These are phyloP conservation scores for Paramyrothecium sp. DNA, from an alignment of 2,329 filamentous ascomycete genomes.

Conservation along the genomic window DNA sequence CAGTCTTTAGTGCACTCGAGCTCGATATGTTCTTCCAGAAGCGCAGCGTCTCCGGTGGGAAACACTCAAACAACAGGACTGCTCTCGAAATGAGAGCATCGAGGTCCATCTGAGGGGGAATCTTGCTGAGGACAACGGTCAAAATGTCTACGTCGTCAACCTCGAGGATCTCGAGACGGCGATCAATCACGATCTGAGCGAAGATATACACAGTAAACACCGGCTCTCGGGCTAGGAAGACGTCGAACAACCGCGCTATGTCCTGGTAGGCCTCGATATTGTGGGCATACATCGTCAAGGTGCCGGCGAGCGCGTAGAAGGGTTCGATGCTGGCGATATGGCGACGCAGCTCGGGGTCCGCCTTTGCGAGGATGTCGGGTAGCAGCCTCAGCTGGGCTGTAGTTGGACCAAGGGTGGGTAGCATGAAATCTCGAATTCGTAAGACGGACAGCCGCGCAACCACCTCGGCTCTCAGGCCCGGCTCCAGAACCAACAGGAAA, in stretches of 20 bases:
- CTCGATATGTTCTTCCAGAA: constrained; percentile 72
- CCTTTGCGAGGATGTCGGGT: constrained; percentile 72
- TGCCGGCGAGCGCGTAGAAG: constrained; percentile 91
- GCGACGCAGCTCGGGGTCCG: constrained; percentile 67
- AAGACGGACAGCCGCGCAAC: constrained; percentile 83
- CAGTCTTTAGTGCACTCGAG: constrained; percentile 84
- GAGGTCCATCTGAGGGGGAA: constrained; percentile 78
- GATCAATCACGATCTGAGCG: constrained; percentile 79
- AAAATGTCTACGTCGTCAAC: constrained; percentile 95
- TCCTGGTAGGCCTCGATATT: constrained; percentile 88
- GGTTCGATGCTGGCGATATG: constrained; percentile 81
- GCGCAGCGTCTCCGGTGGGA: constrained; percentile 72
- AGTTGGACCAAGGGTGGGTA: constrained; percentile 79
- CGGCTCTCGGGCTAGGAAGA: constrained; percentile 83
- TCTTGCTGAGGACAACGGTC: constrained; percentile 81
- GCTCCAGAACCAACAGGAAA: constrained; percentile 78
- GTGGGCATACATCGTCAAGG: constrained; percentile 93
- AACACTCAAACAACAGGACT: constrained; percentile 56
- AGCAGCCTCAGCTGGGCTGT: constrained; percentile 84
- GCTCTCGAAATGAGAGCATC: constrained; percentile 73
- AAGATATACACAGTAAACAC: constrained; percentile 90
- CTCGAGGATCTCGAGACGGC: constrained; percentile 80
- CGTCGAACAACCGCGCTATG: constrained; percentile 90
- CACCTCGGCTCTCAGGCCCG: constrained; percentile 56
- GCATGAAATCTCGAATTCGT: constrained; percentile 96